Evolutionary conservation across 2,329 filamentous ascomycete genomes (phyloP).

Genomic region (Aplosporella prunicola): DNA sequence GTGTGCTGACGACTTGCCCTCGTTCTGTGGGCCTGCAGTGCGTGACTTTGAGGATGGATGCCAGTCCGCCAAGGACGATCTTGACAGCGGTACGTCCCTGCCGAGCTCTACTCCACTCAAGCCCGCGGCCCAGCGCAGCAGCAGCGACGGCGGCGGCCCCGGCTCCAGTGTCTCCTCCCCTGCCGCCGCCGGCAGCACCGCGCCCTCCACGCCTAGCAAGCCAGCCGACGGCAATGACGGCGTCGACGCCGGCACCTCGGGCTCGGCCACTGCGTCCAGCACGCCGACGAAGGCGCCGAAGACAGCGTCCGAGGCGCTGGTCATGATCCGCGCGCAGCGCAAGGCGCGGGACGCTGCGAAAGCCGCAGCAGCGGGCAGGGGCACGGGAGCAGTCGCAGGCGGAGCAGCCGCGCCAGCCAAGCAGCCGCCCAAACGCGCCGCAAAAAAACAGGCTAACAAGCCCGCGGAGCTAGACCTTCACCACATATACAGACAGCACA

Average conservation of each 20-base stretch:
- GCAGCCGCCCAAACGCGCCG: neutral
- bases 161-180: too few species aligned
- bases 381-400: neutral
- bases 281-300: too few species aligned
- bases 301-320: too few species aligned
- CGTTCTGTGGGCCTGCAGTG: neutral
- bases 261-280: too few species aligned
- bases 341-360: conserved; percentile 14
- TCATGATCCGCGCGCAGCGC: too few species aligned
- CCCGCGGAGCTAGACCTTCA: conserved; percentile 24
- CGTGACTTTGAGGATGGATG: neutral
- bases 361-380: neutral
- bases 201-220: too few species aligned
- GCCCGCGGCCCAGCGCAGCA: conserved; percentile 17
- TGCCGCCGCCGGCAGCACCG: too few species aligned
- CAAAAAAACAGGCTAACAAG: neutral
- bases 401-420: conserved; percentile 1
- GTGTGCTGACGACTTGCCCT: too few species aligned
- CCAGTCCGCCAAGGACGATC: conserved; percentile 1
- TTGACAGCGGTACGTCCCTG: conserved; percentile 29
- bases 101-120: conserved; percentile 12
- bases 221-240: too few species aligned
- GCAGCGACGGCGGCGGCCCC: too few species aligned
- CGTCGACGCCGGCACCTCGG: too few species aligned
- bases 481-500: conserved; percentile 55